Conservation (phyloP, 1,284 basidiomycete genomes). For the Pyrrhoderma noxium region DNA sequence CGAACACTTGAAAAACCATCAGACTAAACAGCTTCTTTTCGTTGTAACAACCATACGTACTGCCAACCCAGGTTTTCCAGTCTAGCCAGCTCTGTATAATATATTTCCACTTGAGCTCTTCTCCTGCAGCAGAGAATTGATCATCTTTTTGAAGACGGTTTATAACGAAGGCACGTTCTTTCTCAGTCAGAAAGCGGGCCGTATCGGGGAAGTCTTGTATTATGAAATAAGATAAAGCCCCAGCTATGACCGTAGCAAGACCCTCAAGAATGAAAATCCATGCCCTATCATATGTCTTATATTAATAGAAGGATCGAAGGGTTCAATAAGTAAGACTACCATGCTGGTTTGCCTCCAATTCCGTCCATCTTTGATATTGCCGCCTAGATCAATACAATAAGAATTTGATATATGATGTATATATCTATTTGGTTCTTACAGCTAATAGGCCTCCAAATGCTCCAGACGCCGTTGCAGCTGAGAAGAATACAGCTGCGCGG, state of each 20-base stretch:
- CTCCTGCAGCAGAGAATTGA: constrained; percentile 68
- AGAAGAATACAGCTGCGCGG: constrained; percentile 65
- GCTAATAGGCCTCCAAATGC: constrained; percentile 66
- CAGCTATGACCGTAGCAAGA: constrained; percentile 59
- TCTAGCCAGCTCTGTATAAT: constrained; percentile 55
- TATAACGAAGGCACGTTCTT: constrained; percentile 62
- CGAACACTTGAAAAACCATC: constrained; percentile 17
- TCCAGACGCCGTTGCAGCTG: constrained; percentile 63
- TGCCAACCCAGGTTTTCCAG: constrained; percentile 69
- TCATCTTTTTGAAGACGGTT: constrained; percentile 61
- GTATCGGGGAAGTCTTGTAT: constrained; percentile 79
- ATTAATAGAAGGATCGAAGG: background rate
- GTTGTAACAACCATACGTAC: constrained; percentile 27
- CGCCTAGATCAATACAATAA: constrained; percentile 33
- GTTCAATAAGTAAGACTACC: constrained; percentile 20
- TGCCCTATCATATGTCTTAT: constrained; percentile 36
- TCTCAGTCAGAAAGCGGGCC: constrained; percentile 65
- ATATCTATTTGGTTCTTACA: constrained; percentile 31
- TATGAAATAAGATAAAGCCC: constrained; percentile 63
- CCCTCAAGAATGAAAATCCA: constrained; percentile 74
- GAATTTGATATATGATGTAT: background rate
- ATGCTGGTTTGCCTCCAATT: constrained; percentile 52
- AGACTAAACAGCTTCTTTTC: background rate
- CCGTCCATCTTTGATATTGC: constrained; percentile 64
- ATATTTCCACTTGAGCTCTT: constrained; percentile 53